Evolutionary conservation across 306 rosid species (phyloP).

Genomic region (Vigna unguiculata): DNA sequence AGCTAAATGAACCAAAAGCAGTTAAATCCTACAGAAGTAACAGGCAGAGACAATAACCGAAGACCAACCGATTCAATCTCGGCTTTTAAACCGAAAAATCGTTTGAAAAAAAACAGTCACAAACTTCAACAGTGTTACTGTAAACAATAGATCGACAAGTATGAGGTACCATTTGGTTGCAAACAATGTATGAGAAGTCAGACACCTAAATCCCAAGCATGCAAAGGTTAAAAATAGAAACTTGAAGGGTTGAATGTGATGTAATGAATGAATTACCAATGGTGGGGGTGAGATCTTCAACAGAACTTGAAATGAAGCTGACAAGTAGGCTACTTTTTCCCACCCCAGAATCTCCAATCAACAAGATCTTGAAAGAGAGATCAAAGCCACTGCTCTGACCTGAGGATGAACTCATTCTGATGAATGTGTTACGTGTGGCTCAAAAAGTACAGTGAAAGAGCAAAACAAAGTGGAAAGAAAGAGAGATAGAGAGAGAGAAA

Average conservation of each 20-base stretch:
- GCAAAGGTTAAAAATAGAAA: constrained; percentile 15
- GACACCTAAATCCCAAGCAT: constrained; percentile 14
- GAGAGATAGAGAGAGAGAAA: neutral
- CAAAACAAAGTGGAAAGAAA: neutral
- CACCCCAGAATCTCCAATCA: constrained; percentile 97
- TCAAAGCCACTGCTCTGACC: constrained; percentile 75
- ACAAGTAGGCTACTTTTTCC: constrained; percentile 94
- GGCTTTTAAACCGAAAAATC: constrained; percentile 12
- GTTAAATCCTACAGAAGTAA: neutral
- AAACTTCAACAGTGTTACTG: constrained; percentile 8
- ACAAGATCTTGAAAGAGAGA: constrained; percentile 94
- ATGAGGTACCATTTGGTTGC: constrained; percentile 1
- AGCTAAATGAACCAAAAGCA: constrained; percentile 7
- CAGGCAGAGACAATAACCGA: neutral
- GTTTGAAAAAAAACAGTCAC: constrained; percentile 11
- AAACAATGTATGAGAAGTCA: neutral
- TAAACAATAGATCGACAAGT: constrained; percentile 54
- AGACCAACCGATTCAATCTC: neutral
- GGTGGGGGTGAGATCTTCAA: constrained; percentile 85
- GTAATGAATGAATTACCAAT: constrained; percentile 60
- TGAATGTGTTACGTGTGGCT: constrained; percentile 8
- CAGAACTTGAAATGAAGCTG: constrained; percentile 79
- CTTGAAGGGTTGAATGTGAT: neutral
- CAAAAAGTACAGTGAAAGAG: constrained; percentile 40
- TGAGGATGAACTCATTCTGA: constrained; percentile 81